phyloP scores from a whole-genome alignment of 805 yeast genomes.

The Zygosaccharomyces bailii region DNA sequence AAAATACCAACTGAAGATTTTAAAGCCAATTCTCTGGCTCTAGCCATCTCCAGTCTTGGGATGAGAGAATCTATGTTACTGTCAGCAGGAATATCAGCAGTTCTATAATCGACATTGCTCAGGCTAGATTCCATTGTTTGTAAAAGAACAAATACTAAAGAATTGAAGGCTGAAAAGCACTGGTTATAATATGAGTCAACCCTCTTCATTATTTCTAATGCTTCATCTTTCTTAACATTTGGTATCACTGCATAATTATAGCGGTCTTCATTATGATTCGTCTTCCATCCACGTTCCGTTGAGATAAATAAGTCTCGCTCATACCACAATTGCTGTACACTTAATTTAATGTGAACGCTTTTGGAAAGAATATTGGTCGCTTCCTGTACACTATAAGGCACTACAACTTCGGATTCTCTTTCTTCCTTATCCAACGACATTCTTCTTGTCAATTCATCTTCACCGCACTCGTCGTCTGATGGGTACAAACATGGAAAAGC shows the following conservation, averaged over 20 bases:
- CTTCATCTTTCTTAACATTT: constrained; percentile 26
- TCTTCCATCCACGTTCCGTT: constrained; percentile 65
- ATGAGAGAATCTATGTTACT: constrained; percentile 12
- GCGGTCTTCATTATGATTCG: constrained; percentile 23
- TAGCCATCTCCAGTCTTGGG: constrained; percentile 47
- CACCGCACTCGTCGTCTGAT: constrained; percentile 37
- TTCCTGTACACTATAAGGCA: constrained; percentile 75
- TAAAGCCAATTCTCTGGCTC: constrained; percentile 60
- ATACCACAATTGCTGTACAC: constrained; percentile 65
- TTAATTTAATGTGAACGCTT: constrained; percentile 61
- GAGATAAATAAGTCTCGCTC: constrained; percentile 68
- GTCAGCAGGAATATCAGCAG: constrained; percentile 14
- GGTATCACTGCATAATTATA: constrained; percentile 30
- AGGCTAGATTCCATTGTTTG: constrained; percentile 59
- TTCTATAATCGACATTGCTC: constrained; percentile 26
- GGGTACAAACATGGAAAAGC: constrained; percentile 68
- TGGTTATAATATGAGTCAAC: constrained; percentile 59
- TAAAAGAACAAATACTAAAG: constrained; percentile 60
- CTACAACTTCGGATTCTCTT: constrained; percentile 23
- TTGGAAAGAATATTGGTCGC: constrained; percentile 66
- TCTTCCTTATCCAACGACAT: constrained; percentile 1
- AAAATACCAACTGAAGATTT: constrained; percentile 58
- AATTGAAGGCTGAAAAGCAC: constrained; percentile 53
- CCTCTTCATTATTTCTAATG: constrained; percentile 40
- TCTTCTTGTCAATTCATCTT: constrained; percentile 25